Evolutionary conservation across 202 grass and related monocot genomes (phyloP).

Genomic region (Zoysia matrella): DNA sequence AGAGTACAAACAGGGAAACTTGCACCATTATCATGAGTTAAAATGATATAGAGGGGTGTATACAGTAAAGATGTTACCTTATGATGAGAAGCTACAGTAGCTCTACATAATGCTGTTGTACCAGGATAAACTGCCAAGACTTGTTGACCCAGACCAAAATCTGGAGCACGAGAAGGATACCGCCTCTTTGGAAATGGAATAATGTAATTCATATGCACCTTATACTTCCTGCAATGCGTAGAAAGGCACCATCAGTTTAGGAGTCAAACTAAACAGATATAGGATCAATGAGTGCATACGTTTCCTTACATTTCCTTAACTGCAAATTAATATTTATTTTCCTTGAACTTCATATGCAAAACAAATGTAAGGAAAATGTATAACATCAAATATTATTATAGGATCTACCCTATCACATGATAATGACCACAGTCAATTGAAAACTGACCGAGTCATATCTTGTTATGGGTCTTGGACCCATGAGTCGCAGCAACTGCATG

Average conservation of each 20-base stretch:
- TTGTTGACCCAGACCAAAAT: slow-evolving; percentile 80
- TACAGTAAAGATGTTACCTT: slow-evolving; percentile 68
- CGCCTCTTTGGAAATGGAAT: slow-evolving; percentile 94
- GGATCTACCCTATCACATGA: not conserved
- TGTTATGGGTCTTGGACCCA: not conserved
- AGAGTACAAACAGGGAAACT: not conserved
- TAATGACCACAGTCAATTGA: not conserved
- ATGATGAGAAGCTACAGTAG: slow-evolving; percentile 88
- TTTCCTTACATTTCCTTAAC: not conserved
- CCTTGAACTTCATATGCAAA: slow-evolving; percentile 14
- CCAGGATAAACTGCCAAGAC: slow-evolving; percentile 95
- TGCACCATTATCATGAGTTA: slow-evolving; percentile 18
- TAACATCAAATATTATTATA: not conserved
- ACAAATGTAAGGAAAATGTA: slow-evolving; percentile 2
- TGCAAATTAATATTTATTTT: not conserved
- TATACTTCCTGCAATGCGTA: slow-evolving; percentile 73
- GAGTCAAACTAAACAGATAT: slow-evolving; percentile 13
- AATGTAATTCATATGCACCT: slow-evolving; percentile 75
- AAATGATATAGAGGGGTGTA: slow-evolving; percentile 4
- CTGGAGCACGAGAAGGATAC: slow-evolving; percentile 80
- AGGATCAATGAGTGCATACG: slow-evolving; percentile 12
- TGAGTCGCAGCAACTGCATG: not conserved
- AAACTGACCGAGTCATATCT: slow-evolving; percentile 4
- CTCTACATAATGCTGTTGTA: slow-evolving; percentile 92
- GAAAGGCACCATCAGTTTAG: slow-evolving; percentile 25